These are phyloP conservation scores for Globisporangium cederbergense DNA, from an alignment of 352 stramenopile genomes.

Conservation along the genomic window DNA sequence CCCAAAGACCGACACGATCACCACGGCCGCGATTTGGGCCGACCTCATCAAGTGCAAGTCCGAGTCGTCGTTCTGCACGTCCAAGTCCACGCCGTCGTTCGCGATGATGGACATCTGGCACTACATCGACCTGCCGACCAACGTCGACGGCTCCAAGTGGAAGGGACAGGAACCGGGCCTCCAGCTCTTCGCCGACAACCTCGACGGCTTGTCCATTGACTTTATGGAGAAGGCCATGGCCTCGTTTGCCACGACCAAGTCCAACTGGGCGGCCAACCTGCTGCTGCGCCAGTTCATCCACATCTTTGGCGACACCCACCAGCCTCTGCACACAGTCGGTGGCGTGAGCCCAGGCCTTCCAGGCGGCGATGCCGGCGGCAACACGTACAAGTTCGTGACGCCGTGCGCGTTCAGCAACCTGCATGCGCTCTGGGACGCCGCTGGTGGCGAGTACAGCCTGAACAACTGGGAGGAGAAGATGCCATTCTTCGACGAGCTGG, in stretches of 20 bases:
- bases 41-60: slow-evolving; percentile 59
- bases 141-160: slow-evolving; percentile 44
- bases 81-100: slow-evolving; percentile 51
- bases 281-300: slow-evolving; percentile 68
- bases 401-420: slow-evolving; percentile 59
- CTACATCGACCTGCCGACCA: slow-evolving; percentile 61
- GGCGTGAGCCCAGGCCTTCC: slow-evolving; percentile 46
- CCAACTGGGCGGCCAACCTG: slow-evolving; percentile 57
- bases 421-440: slow-evolving; percentile 61
- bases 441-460: slow-evolving; percentile 38
- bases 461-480: slow-evolving; percentile 48
- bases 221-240: slow-evolving; percentile 45
- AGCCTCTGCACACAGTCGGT: slow-evolving; percentile 52
- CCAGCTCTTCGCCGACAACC: slow-evolving; percentile 44
- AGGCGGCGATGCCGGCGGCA: slow-evolving; percentile 49
- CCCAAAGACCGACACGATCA: slow-evolving; percentile 48
- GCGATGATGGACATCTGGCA: slow-evolving; percentile 59
- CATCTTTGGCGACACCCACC: slow-evolving; percentile 61
- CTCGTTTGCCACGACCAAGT: slow-evolving; percentile 59
- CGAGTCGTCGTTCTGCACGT: slow-evolving; percentile 17
- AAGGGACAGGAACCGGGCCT: slow-evolving; percentile 30
- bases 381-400: slow-evolving; percentile 48
- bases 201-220: slow-evolving; percentile 41
- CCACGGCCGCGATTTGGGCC: slow-evolving; percentile 46
- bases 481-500: slow-evolving; percentile 12